Percentiles rank a stretch among this genome's conserved stretches.
Conservation (phyloP, 2,329 filamentous ascomycete species). For the Aspergillus hortae region DNA sequence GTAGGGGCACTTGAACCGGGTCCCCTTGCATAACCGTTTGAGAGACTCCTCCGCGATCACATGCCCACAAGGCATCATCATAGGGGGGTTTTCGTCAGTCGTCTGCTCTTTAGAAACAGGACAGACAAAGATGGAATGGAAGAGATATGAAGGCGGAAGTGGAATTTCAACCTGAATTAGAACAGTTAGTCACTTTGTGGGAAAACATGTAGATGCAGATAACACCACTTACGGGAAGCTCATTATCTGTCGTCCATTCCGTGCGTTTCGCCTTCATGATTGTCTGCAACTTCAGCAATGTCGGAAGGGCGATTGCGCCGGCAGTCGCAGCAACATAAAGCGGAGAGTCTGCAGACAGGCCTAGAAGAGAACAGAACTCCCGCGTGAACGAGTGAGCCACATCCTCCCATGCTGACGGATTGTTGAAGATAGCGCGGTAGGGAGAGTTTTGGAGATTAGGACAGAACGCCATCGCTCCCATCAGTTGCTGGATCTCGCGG, state of each 20-base stretch:
- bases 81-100: slow-evolving; percentile 86
- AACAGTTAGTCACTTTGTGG: slow-evolving; percentile 1
- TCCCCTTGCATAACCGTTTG: slow-evolving; percentile 72
- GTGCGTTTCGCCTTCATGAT: slow-evolving; percentile 87
- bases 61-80: slow-evolving; percentile 96
- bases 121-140: slow-evolving; percentile 97
- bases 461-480: slow-evolving; percentile 74
- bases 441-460: slow-evolving; percentile 73
- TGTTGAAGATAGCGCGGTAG: slow-evolving; percentile 75
- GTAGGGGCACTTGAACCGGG: slow-evolving; percentile 91
- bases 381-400: slow-evolving; percentile 83
- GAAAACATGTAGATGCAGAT: background rate
- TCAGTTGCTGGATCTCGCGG: slow-evolving; percentile 75
- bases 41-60: slow-evolving; percentile 85
- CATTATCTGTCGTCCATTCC: slow-evolving; percentile 89
- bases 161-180: slow-evolving; percentile 58
- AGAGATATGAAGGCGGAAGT: slow-evolving; percentile 63
- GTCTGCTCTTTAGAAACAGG: slow-evolving; percentile 96
- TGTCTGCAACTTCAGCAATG: slow-evolving; percentile 79
- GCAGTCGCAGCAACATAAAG: slow-evolving; percentile 91
- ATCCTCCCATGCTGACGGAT: slow-evolving; percentile 72
- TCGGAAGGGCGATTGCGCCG: slow-evolving; percentile 85
- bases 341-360: slow-evolving; percentile 84
- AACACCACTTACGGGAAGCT: slow-evolving; percentile 70
- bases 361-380: slow-evolving; percentile 90